Conservation (phyloP, 2,329 filamentous ascomycete species). For the Thielaviopsis punctulata region DNA sequence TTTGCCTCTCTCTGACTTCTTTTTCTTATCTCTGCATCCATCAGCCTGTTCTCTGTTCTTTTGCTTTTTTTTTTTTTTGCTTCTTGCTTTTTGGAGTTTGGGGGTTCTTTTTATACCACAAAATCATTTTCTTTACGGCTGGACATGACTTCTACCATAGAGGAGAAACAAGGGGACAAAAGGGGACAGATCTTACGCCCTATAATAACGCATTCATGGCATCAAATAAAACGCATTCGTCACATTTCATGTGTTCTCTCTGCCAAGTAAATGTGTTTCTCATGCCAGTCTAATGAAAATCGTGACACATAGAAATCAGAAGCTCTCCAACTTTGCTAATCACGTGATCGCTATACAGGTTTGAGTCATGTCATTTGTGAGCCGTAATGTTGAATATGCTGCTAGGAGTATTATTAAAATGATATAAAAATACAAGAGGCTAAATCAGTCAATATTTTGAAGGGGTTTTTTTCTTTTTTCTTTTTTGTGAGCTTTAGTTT, state of each 20-base stretch:
- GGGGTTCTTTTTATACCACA: no score
- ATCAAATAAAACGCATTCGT: background rate
- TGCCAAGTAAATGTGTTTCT: background rate
- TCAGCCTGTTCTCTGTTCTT: background rate
- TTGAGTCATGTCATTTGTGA: background rate
- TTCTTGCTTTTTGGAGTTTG: no score
- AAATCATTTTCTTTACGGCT: background rate
- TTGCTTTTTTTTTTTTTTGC: background rate
- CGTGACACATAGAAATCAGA: background rate
- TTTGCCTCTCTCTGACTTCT: background rate
- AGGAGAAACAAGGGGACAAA: background rate
- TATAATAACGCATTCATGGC: background rate
- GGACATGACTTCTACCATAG: background rate
- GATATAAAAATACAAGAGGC: background rate
- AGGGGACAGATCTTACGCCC: background rate
- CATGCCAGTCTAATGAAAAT: background rate
- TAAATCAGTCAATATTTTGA: background rate
- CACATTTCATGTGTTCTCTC: background rate
- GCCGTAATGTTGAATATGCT: no score
- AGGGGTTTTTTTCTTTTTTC: no score
- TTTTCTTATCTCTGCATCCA: background rate
- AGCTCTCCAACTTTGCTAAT: background rate
- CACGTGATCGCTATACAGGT: background rate
- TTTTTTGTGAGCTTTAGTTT: background rate
- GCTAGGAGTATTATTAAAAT: background rate